phyloP scores from a whole-genome alignment of 2,329 filamentous ascomycete genomes.

The Arthrocladium fulminans region DNA sequence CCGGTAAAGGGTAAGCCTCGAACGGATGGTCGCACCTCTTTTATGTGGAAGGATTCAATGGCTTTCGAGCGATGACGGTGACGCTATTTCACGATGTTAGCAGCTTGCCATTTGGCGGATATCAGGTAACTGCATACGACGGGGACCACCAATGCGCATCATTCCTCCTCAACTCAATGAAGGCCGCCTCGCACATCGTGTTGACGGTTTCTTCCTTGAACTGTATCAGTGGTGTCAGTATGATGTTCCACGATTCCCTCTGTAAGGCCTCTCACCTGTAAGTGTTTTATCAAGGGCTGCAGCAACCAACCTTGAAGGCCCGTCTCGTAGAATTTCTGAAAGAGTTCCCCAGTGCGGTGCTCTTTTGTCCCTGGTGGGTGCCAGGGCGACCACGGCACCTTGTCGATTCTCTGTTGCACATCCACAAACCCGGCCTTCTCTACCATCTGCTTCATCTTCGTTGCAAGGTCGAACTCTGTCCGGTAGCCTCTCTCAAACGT shows the following conservation, averaged over 20 bases:
- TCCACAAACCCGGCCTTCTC: slow-evolving; percentile 24
- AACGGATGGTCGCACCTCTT: not conserved
- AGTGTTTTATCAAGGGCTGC: slow-evolving; percentile 25
- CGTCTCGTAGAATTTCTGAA: slow-evolving; percentile 23
- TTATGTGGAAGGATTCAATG: not conserved
- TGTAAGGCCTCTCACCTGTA: slow-evolving; percentile 15
- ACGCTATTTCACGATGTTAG: not conserved
- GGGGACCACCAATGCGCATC: slow-evolving; percentile 2
- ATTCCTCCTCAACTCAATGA: not conserved
- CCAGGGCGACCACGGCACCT: slow-evolving; percentile 27
- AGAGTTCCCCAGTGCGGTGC: slow-evolving; percentile 26
- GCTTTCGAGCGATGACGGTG: slow-evolving; percentile 6
- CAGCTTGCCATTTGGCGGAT: not conserved
- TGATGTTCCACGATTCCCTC: not conserved
- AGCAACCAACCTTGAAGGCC: slow-evolving; percentile 29
- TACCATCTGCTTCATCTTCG: slow-evolving; percentile 11
- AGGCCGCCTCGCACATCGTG: slow-evolving; percentile 1
- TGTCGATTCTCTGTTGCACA: slow-evolving; percentile 18
- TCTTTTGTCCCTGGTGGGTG: slow-evolving; percentile 18
- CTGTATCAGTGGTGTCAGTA: slow-evolving; percentile 1
- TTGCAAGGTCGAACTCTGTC: slow-evolving; percentile 3
- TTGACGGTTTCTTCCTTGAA: slow-evolving; percentile 4
- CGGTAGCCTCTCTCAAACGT: not conserved
- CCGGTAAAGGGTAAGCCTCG: too few relatives aligned
- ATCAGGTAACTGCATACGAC: not conserved